phyloP scores from a whole-genome alignment of 2,329 filamentous ascomycete species.

The Rhytidhysteron rufulum region DNA sequence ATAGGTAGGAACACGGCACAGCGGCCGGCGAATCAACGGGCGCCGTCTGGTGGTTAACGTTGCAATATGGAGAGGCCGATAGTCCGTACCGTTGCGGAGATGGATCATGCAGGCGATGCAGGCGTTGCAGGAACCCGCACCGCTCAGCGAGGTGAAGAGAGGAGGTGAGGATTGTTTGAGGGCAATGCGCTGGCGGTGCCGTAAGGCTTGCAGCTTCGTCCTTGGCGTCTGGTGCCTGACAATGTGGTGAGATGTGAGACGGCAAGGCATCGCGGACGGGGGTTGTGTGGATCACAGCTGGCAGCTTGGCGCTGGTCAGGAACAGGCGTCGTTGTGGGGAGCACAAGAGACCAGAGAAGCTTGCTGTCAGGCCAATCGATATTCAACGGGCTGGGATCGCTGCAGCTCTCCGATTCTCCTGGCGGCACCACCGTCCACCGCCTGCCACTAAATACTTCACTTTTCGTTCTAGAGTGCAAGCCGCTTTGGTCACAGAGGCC shows the following conservation, averaged over 20 bases:
- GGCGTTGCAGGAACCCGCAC: conserved; percentile 7
- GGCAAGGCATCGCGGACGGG: conserved; percentile 7
- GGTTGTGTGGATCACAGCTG: conserved; percentile 4
- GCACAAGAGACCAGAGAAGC: conserved; percentile 9
- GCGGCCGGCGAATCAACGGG: neutral
- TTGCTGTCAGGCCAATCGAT: conserved; percentile 13
- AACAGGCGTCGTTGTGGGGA: conserved; percentile 10
- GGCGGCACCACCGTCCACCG: conserved; percentile 2
- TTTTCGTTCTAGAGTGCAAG: neutral
- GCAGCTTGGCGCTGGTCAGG: conserved; percentile 7
- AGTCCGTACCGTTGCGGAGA: too few relatives aligned
- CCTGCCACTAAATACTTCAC: neutral
- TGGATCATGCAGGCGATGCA: too few relatives aligned
- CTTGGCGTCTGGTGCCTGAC: conserved; percentile 11
- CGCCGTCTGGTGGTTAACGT: neutral
- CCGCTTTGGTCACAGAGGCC: too few relatives aligned
- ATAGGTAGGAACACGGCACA: neutral
- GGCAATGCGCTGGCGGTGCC: conserved; percentile 25
- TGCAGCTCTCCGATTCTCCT: conserved; percentile 22
- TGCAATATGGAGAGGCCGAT: conserved; percentile 2
- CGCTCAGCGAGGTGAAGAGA: conserved; percentile 8
- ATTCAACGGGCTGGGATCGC: conserved; percentile 24
- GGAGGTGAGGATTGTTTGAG: conserved; percentile 7
- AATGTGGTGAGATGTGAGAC: conserved; percentile 12
- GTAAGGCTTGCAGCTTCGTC: conserved; percentile 17